These are phyloP conservation scores for Phytophthora cactorum DNA, from an alignment of 352 stramenopile genomes.

Conservation along the genomic window DNA sequence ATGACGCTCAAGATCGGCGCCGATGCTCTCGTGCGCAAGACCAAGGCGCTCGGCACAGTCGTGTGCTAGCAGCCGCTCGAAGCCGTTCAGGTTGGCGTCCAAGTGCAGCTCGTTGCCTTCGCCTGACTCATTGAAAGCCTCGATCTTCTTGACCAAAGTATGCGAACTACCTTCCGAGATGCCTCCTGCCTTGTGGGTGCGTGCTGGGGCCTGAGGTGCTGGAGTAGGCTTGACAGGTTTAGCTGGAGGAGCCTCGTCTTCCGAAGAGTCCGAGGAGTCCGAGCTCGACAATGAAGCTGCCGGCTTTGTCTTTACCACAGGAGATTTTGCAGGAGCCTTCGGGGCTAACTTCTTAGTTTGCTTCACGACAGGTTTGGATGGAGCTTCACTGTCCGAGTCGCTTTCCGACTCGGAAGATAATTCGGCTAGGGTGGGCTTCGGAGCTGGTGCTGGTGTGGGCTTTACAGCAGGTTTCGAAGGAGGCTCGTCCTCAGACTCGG, in stretches of 20 bases:
- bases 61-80: slow-evolving; percentile 82
- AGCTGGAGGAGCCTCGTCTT: slow-evolving; percentile 26
- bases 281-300: slow-evolving; percentile 17
- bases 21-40: slow-evolving; percentile 72
- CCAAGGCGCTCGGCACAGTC: slow-evolving; percentile 83
- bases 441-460: slow-evolving; percentile 3
- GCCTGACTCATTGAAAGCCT: slow-evolving; percentile 65
- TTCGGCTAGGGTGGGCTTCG: slow-evolving; percentile 24
- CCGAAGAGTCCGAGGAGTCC: slow-evolving; percentile 26
- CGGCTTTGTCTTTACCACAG: slow-evolving; percentile 14
- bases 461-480: slow-evolving; percentile 14
- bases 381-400: slow-evolving; percentile 20
- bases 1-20: slow-evolving; percentile 76
- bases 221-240: slow-evolving; percentile 16
- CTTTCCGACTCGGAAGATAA: slow-evolving; percentile 34
- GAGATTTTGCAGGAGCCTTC: slow-evolving; percentile 13
- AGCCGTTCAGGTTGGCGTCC: slow-evolving; percentile 80
- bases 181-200: slow-evolving; percentile 34
- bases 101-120: slow-evolving; percentile 61
- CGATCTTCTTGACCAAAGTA: slow-evolving; percentile 87
- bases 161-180: slow-evolving; percentile 76
- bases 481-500: slow-evolving; percentile 15
- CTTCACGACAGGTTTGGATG: slow-evolving; percentile 16
- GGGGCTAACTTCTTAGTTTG: slow-evolving; percentile 16
- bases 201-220: slow-evolving; percentile 13